Base-by-base conservation (phyloP, 2,329 filamentous ascomycete genomes). In the Phialemoniopsis sp. region DNA sequence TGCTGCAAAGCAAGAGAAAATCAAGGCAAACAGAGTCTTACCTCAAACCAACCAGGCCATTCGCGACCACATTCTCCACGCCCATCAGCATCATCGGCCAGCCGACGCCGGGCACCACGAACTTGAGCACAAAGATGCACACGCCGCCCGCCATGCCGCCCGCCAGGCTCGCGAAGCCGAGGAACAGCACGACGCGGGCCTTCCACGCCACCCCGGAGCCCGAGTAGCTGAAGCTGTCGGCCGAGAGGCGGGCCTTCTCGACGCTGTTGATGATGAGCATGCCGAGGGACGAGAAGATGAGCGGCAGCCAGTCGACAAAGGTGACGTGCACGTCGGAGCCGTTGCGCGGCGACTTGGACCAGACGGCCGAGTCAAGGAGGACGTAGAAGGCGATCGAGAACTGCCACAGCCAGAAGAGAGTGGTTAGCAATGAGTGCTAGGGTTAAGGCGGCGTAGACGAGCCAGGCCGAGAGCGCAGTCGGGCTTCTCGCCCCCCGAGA, bases 261-360 rank as follows among this genome's bases (percentile, higher is more conserved):
- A 83, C 79, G 49, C 72, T 78, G 69, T 85, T 84, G 68, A 84
- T 84, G 59, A 84, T 83, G 42, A 85, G 70, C 78, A 85, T 84
- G 46, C 81, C 80, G 46, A 84, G 67, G 46, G 73, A 72, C 48
- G 73, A 78, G 67, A 83, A 84, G 59, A 84, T 73, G 49, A 85
- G 71, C 37, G 80, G 80, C 47, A 84, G 73, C 80, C 80, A 85
- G 72, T 85, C 80, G 60, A 82, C 70, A 53, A 83, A 85, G 49
- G 68, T 78, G 53, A 85, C 69, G 64, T 85, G 80, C 42, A 77
- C 64, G 58, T 72, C 63, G 40, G 77, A 80, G 43, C 68, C 73
- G 65, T 85, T 85, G 47, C 64, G 66, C 44, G 67, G 40, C 12
- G 74, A 78, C 53, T 80, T 76, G 50, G 80, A 83, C 78, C 78